phyloP scores from a whole-genome alignment of 371 early-diverging fungal genomes.

The Mucor sp. region DNA sequence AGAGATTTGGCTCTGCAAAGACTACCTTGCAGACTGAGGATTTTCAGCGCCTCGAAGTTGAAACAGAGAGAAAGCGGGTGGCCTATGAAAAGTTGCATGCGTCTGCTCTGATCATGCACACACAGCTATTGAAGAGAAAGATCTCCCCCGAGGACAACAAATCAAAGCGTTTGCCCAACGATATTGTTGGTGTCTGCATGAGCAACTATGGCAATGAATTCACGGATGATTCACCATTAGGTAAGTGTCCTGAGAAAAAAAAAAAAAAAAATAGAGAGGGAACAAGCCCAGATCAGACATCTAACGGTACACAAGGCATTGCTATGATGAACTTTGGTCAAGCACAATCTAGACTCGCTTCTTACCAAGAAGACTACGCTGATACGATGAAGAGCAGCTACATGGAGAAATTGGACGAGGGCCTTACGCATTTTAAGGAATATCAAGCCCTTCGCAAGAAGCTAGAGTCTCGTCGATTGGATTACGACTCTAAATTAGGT shows the following conservation, averaged over 20 bases:
- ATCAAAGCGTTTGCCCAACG: slow-evolving; percentile 59
- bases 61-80: slow-evolving; percentile 33
- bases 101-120: slow-evolving; percentile 25
- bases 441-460: slow-evolving; percentile 76
- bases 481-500: slow-evolving; percentile 90
- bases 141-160: slow-evolving; percentile 64
- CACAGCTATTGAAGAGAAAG: slow-evolving; percentile 52
- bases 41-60: slow-evolving; percentile 42
- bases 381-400: slow-evolving; percentile 46
- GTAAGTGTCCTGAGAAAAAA: slow-evolving; percentile 33
- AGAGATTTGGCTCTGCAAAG: slow-evolving; percentile 52
- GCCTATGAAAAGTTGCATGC: slow-evolving; percentile 43
- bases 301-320: slow-evolving; percentile 30
- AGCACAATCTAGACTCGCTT: slow-evolving; percentile 64
- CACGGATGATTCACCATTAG: slow-evolving; percentile 60
- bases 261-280: too few relatives aligned
- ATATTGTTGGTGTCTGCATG: slow-evolving; percentile 65
- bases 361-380: slow-evolving; percentile 60
- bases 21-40: slow-evolving; percentile 48
- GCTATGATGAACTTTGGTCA: slow-evolving; percentile 65
- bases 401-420: slow-evolving; percentile 36
- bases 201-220: slow-evolving; percentile 59
- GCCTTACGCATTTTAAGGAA: slow-evolving; percentile 44
- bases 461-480: slow-evolving; percentile 84
- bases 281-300: background rate